Evolutionary conservation across 2,329 filamentous ascomycete species (phyloP), one percentile per base, ranked within the genome.

Genomic region (Lasiodiplodia sp.): DNA sequence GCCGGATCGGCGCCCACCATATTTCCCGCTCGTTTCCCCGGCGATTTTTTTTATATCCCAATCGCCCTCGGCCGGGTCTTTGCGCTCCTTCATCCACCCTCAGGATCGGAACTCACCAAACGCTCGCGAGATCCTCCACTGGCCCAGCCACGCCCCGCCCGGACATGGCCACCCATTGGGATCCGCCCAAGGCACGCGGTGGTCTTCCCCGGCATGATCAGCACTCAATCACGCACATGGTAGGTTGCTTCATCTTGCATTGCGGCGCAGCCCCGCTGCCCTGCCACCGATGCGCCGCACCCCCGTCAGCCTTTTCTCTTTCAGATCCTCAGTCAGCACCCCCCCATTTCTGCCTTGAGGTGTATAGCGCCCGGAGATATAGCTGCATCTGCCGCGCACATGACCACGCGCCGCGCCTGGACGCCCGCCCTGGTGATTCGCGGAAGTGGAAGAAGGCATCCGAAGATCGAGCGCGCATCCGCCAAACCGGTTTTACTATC

Each of bases 171-270:
- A 51, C 57, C 40, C 57, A 34, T 62, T 49, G 57, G 57, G 57
- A 18, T 11, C 38, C 40, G 57, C 57, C 57, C 38, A 47, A 51
- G 56, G 57, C 57, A 62, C 57, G 57, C 40, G 56, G 34, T 28
- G 56, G 56, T 38, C 56, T 60, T 47, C 56, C 56, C 38, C 37
- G 40, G 23, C 60, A 47, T 52, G 60, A 64, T 64, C 60, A 64
- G 60, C 60, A 64, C 44, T 64, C 60, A 64, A 64, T 64, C 60
- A 64, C 60, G 44, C 44, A 51, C 60, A 52, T 38, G 60, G 60
- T 52, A 64, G 60, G 60, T 52, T 64, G 60, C 60, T 64, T 64
- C 60, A 64, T 64, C 60, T 52, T 64, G 60, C 60, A 64, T 64
- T 64, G 60, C 47, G 47, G 60, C 60, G 60, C 60, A 52, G 47